Base-by-base conservation (phyloP, 106 monocot species). In the Allium fistulosum region DNA sequence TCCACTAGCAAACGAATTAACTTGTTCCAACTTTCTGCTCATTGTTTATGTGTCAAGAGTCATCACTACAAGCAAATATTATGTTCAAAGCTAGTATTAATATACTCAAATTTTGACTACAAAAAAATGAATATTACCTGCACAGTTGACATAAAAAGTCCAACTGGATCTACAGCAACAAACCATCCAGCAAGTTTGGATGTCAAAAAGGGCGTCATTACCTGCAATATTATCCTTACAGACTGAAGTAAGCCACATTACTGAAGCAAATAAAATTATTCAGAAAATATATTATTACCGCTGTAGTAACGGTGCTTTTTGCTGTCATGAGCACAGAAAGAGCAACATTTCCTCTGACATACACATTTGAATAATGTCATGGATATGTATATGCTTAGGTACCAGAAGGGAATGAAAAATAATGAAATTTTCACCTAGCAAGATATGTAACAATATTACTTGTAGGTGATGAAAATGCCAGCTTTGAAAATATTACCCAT, bases 381-480 rank as follows among this genome's bases (percentile, higher is more conserved):
- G 53, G 11, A 12, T 55, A 55, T 37, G 37, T 37, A 37, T 2
- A 37, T 37, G 5, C 37, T 2, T 5, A 4, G 2, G 5, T 2
- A 5, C 5, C 2, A 4, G 37, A 37, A 37, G 37, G 37, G 37
- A 37, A 37, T 37, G 5, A 37, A 0, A 37, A 37, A 37, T 37
- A 5, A 37, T 37, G 37, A 37, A 37, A 37, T 1, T 37, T 37
- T 62, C 72, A 97, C 92, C 85, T 66, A 57, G 96, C 92, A 62
- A 97, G 78, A 79, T 89, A 97, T 37, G 96, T 97, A 63, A 97
- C 83, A 11, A 97, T 89, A 58, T 97, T 97, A 73, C 96, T 97
- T n/a, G n/a, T n/a, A n/a, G n/a, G n/a, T n/a, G n/a, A n/a, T n/a
- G n/a, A n/a, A n/a, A n/a, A n/a, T n/a, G n/a, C n/a, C n/a, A n/a